Base-by-base conservation (phyloP, 2,329 filamentous ascomycete genomes). In the Colletotrichum sp. region DNA sequence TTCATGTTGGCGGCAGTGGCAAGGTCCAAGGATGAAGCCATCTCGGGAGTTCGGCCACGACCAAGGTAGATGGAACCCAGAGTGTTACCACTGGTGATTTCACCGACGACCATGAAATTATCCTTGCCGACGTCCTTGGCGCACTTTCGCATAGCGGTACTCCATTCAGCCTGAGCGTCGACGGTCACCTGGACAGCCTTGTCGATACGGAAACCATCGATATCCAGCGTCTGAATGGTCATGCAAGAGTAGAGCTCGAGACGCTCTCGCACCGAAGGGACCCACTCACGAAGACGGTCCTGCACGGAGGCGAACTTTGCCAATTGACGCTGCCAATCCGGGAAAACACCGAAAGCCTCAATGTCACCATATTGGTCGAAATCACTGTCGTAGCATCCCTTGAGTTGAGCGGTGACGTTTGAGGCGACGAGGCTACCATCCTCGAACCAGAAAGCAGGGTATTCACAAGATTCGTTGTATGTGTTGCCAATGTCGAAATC, bases 291-390 rank as follows among this genome's bases (percentile, higher is more conserved):
- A 5, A 94, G 85, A 80, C 92, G 91, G 82, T 94, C 92, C 82
- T 94, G 92, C 2, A 93, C 92, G 57, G 90, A 92, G 64, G 91
- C 91, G 82, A 93, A 94, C 78, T 93, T 93, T 24, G 91, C 88
- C 57, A 93, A 86, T 80, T 93, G 90, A 80, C 91, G 90, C 79
- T 92, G 85, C 89, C 90, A 93, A 79, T 93, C 90, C 0, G 91
- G 89, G 74, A 89, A 92, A 16, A 91, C 88, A 77, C 92, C 92
- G 78, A 93, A 93, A 55, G 91, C 91, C 80, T 91, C 90, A 28
- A 90, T 89, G 78, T 93, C 91, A 68, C 92, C 92, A 77, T 91
- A 93, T 82, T 84, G 90, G 79, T 93, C 91, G 77, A 93, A 93
- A 57, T 93, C 92, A 77, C 90, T 92, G 81, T 92, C 84, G 79